Percentiles rank a stretch among this genome's conserved stretches.
Conservation (phyloP, 805 yeast genomes). For the Candida sanyiensis region DNA sequence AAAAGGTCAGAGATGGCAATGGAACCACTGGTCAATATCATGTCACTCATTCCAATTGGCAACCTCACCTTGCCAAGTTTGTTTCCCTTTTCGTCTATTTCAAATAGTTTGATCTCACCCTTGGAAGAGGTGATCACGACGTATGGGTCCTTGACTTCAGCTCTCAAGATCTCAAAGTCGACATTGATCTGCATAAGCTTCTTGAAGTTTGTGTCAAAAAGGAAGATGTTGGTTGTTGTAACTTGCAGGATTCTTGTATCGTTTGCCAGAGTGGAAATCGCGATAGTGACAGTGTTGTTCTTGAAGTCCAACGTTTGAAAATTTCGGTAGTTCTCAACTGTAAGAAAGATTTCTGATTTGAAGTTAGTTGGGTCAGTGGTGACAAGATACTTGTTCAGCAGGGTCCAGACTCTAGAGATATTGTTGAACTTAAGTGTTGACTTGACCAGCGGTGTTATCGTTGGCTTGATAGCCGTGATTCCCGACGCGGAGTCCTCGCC, state of each 20-base stretch:
- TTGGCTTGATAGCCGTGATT: slow-evolving; percentile 58
- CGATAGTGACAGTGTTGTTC: slow-evolving; percentile 57
- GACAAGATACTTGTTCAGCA: slow-evolving; percentile 54
- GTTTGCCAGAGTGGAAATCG: slow-evolving; percentile 53
- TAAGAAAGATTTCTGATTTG: slow-evolving; percentile 64
- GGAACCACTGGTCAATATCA: slow-evolving; percentile 66
- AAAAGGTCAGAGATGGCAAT: slow-evolving; percentile 47
- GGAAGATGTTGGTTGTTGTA: slow-evolving; percentile 55
- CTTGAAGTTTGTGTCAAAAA: slow-evolving; percentile 60
- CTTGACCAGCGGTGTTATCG: slow-evolving; percentile 60
- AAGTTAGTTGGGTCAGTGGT: slow-evolving; percentile 63
- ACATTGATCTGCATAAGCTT: slow-evolving; percentile 44
- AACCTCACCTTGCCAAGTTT: slow-evolving; percentile 31
- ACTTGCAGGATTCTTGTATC: slow-evolving; percentile 66
- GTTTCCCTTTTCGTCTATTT: slow-evolving; percentile 32
- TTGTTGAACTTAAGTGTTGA: slow-evolving; percentile 68
- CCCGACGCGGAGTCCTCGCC: slow-evolving; percentile 56
- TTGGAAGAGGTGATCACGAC: slow-evolving; percentile 57
- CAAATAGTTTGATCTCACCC: slow-evolving; percentile 64
- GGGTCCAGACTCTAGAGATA: slow-evolving; percentile 71
- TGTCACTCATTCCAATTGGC: slow-evolving; percentile 34
- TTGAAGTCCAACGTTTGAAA: slow-evolving; percentile 58
- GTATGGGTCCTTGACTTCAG: slow-evolving; percentile 56
- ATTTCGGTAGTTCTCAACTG: slow-evolving; percentile 55
- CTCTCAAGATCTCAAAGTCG: slow-evolving; percentile 59